Evolutionary conservation across 2,329 filamentous ascomycete species (phyloP), one percentile per base, ranked within the genome.

Genomic region (Aschersonia sp.): DNA sequence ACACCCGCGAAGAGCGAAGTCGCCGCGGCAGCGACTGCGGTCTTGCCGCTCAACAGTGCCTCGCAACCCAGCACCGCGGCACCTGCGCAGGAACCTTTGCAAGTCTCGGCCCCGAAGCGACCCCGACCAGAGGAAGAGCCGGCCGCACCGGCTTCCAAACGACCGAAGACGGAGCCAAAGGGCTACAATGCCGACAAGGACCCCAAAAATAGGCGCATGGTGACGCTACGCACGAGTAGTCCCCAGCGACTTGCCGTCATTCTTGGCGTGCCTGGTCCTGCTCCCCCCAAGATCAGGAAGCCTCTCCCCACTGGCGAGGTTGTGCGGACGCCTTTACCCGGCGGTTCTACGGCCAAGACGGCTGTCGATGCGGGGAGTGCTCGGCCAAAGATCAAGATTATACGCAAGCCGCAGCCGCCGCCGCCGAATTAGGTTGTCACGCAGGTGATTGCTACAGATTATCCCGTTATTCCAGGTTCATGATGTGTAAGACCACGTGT

Each of bases 81-180:
- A 51, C 9, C 43, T 48, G 35, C 12, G 35, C 35, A 7, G 35
- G 35, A 38, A 38, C 12, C 12, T 38, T 38, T 12, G 7, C 35
- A 38, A 12, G 35, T 12, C 35, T 3, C 35, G 35, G 35, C 35
- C 5, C 49, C 53, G 31, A 69, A 69, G 50, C 59, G 66, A 12
- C 58, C 65, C 20, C 63, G 62, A 3, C 56, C 64, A 35, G 66
- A 68, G 48, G 59, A 63, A 4, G 64, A 66, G 40, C 53, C 56
- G 30, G 53, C 55, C 4, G 56, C 58, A 1, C 66, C 66, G 1
- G 61, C 59, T 30, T 57, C 65, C 1, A 69, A 69, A 56, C 60
- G 66, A 9, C 60, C 64, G 4, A 69, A 68, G 55, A 50, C 56
- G 2, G 54, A 54, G 12, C 51, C 53, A 3, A 48, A 53, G 5